Conservation (phyloP, 257 asterid species). For the Nicotiana undulata region DNA sequence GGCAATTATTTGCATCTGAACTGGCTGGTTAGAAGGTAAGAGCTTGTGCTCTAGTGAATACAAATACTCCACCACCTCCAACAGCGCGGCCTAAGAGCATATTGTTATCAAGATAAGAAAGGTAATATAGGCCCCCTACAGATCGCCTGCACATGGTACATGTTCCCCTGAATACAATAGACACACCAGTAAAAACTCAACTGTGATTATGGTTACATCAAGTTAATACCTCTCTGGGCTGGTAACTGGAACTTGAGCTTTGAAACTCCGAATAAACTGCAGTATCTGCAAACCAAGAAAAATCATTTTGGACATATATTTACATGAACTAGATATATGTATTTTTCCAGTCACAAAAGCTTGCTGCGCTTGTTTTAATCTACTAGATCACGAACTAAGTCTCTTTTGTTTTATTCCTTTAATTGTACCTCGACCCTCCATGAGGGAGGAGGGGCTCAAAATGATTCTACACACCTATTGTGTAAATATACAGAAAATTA, state of each 20-base stretch:
- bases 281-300: slow-evolving; percentile 35
- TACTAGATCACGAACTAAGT: background rate
- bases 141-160: slow-evolving; percentile 38
- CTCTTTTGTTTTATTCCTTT: background rate
- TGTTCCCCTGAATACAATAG: background rate
- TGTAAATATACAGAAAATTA: background rate
- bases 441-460: background rate
- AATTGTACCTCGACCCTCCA: background rate
- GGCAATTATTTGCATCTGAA: background rate
- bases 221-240: slow-evolving; percentile 37
- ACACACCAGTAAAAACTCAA: slow-evolving; percentile 4
- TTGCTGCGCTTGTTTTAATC: background rate
- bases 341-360: background rate
- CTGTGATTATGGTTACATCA: background rate
- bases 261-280: slow-evolving; percentile 71
- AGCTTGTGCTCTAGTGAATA: slow-evolving; percentile 70
- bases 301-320: background rate
- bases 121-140: slow-evolving; percentile 81
- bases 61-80: slow-evolving; percentile 84
- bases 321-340: background rate
- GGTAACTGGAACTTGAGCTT: slow-evolving; percentile 62
- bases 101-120: slow-evolving; percentile 68
- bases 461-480: background rate
- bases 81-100: slow-evolving; percentile 89
- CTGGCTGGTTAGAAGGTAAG: slow-evolving; percentile 13